A percentile compares a stretch with the other conserved stretches of the same genome.
Evolutionary conservation across 345 rosid species (phyloP).

Genomic region (Zanthoxylum bungeanum): DNA sequence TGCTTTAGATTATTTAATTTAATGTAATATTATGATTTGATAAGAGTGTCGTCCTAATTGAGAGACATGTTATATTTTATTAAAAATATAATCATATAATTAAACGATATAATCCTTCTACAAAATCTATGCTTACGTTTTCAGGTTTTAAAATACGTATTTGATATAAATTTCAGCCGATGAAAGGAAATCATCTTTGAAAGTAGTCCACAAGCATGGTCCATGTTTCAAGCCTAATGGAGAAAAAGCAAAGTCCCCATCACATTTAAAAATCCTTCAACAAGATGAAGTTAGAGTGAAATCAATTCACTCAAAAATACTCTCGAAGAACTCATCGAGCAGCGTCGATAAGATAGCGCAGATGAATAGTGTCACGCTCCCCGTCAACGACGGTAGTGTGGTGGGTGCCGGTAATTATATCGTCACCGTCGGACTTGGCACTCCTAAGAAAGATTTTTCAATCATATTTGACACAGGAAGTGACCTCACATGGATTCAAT

Average conservation of each 20-base stretch:
- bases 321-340: conserved; percentile 26
- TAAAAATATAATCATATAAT: too few species aligned
- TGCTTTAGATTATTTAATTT: too few species aligned
- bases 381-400: conserved; percentile 52
- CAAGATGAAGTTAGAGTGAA: conserved; percentile 62
- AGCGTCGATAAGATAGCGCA: too few species aligned
- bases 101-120: too few species aligned
- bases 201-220: conserved; percentile 65
- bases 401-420: conserved; percentile 50
- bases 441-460: conserved; percentile 44
- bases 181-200: conserved; percentile 41
- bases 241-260: conserved; percentile 21
- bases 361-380: conserved; percentile 42
- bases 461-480: conserved; percentile 68
- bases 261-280: conserved; percentile 43
- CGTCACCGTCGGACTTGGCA: conserved; percentile 56
- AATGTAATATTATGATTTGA: too few species aligned
- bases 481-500: conserved; percentile 67
- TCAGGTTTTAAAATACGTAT: too few species aligned
- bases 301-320: conserved; percentile 44
- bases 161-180: conserved; percentile 29
- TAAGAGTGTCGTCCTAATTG: too few species aligned
- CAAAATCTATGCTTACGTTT: too few species aligned
- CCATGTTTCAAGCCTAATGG: conserved; percentile 44
- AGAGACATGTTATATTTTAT: too few species aligned